Conservation (phyloP, 768 basidiomycete genomes). For the Lactifluus piperatus region DNA sequence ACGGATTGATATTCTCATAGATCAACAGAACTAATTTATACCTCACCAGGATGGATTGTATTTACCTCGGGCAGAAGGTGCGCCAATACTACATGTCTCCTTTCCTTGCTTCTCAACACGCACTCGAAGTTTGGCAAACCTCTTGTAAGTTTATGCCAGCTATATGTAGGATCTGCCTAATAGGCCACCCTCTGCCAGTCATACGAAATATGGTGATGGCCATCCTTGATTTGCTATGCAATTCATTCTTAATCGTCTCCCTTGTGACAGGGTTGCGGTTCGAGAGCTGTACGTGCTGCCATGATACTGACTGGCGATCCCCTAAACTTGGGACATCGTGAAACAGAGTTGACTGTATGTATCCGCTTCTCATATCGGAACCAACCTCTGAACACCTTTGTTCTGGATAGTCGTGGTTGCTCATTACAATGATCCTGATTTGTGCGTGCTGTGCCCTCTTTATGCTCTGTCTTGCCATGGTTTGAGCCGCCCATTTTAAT, state of each 20-base stretch:
- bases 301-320: neutral
- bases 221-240: neutral
- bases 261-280: slow-evolving; percentile 24
- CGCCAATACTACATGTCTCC: slow-evolving; percentile 3
- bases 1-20: neutral
- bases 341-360: slow-evolving; percentile 46
- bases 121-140: slow-evolving; percentile 59
- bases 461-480: neutral
- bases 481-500: slow-evolving; percentile 7
- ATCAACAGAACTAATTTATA: neutral
- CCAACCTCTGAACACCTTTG: neutral
- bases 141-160: slow-evolving; percentile 38
- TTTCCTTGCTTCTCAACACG: neutral
- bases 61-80: slow-evolving; percentile 92
- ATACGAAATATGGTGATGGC: slow-evolving; percentile 48
- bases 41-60: slow-evolving; percentile 75
- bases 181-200: slow-evolving; percentile 26
- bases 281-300: slow-evolving; percentile 55
- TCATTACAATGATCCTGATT: slow-evolving; percentile 64
- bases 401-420: slow-evolving; percentile 54
- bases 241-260: neutral
- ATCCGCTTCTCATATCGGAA: neutral
- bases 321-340: slow-evolving; percentile 23
- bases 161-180: neutral
- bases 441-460: slow-evolving; percentile 39